Evolutionary conservation across 495 filamentous ascomycete species (phyloP).

Genomic region (Neurospora tetraspora): DNA sequence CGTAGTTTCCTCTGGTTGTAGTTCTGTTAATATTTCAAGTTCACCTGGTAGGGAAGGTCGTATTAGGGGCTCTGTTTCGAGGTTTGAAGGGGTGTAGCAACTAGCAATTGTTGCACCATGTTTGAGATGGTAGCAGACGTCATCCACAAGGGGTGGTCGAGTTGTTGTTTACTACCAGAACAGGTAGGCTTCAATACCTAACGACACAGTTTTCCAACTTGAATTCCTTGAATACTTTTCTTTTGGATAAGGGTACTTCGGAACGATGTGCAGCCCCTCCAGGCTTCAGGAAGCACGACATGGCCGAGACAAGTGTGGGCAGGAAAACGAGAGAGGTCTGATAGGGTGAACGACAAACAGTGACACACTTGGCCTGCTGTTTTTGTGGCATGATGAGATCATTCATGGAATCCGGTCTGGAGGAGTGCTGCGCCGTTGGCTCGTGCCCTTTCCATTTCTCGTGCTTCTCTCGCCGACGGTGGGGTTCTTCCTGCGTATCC

Average conservation of each 20-base stretch:
- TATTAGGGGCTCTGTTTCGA: not conserved
- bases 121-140: not conserved
- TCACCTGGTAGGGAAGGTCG: not conserved
- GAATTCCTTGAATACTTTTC: not conserved
- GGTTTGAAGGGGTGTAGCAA: not conserved
- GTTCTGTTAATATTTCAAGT: not conserved
- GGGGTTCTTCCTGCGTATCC: not conserved
- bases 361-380: slow-evolving; percentile 7
- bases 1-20: not conserved
- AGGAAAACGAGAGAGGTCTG: not conserved
- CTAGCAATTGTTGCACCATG: not conserved
- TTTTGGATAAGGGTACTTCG: not conserved
- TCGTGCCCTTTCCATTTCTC: not conserved
- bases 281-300: not conserved
- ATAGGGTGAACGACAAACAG: not conserved
- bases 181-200: not conserved
- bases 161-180: not conserved
- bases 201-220: not conserved
- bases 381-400: slow-evolving; percentile 28
- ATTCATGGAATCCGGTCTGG: slow-evolving; percentile 5
- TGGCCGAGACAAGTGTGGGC: not conserved
- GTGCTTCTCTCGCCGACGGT: not conserved
- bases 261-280: not conserved
- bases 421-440: not conserved
- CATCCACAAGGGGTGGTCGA: not conserved